Conservation (phyloP, 495 filamentous ascomycete species). For the Penicillium canescens region DNA sequence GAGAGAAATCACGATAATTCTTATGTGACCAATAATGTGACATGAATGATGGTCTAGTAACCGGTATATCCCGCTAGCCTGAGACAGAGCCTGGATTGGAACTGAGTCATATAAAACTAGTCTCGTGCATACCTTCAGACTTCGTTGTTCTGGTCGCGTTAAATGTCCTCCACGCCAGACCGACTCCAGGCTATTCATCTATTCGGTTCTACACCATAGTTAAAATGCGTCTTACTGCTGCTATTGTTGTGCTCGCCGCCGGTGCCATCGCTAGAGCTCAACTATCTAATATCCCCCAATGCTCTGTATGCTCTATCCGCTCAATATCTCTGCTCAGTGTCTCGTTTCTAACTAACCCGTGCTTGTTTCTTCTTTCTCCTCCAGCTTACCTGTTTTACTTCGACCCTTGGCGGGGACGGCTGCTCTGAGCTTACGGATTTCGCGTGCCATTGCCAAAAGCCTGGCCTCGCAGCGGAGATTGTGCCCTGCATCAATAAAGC, state of each 20-base stretch:
- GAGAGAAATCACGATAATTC: neutral
- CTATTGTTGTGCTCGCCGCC: slow-evolving; percentile 1
- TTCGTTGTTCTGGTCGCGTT: slow-evolving; percentile 1
- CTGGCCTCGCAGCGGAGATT: slow-evolving; percentile 3
- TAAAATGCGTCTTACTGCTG: slow-evolving; percentile 3
- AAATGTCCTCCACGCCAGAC: neutral
- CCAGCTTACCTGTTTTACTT: slow-evolving; percentile 5
- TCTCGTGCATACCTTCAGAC: slow-evolving; percentile 2
- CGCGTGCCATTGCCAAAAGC: slow-evolving; percentile 6
- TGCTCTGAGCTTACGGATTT: slow-evolving; percentile 8
- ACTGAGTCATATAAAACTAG: slow-evolving; percentile 5
- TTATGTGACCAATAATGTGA: neutral
- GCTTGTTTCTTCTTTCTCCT: neutral
- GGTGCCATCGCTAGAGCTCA: slow-evolving; percentile 1
- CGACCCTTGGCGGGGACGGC: neutral
- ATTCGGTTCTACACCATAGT: neutral
- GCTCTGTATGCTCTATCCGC: slow-evolving; percentile 3
- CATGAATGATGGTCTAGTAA: slow-evolving; percentile 1
- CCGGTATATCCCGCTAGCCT: slow-evolving; percentile 3
- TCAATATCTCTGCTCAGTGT: neutral
- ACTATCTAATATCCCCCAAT: slow-evolving; percentile 7
- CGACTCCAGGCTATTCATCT: slow-evolving; percentile 3
- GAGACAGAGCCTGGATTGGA: neutral
- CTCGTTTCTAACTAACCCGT: slow-evolving; percentile 1
- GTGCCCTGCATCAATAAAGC: slow-evolving; percentile 7